Conservation (phyloP, 139 green algal species). For the Haematococcus lacustris region DNA sequence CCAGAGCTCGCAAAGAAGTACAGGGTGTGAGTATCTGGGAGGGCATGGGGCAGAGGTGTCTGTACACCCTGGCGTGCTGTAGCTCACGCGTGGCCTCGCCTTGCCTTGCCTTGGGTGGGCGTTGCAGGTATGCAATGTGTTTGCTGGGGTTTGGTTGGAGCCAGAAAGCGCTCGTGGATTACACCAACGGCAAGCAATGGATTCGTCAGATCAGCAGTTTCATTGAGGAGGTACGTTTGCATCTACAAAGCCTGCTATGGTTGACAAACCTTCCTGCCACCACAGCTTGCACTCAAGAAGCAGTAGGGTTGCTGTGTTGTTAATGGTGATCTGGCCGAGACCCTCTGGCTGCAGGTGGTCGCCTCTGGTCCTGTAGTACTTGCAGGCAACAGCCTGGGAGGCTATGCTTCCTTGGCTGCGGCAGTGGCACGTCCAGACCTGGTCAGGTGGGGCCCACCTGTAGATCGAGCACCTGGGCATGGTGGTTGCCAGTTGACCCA, state of each 20-base stretch:
- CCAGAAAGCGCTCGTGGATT: conserved; percentile 61
- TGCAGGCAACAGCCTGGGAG: conserved; percentile 68
- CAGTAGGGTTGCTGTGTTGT: conserved; percentile 8
- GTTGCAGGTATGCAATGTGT: conserved; percentile 56
- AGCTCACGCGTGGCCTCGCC: neutral
- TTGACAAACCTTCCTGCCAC: neutral
- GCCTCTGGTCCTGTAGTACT: conserved; percentile 30
- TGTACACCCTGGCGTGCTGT: neutral
- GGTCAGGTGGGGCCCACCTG: conserved; percentile 30
- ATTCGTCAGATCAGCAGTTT: conserved; percentile 33
- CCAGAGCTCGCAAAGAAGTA: conserved; percentile 44
- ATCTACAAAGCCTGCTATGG: neutral
- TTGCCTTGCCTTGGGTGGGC: neutral
- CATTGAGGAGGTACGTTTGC: conserved; percentile 40
- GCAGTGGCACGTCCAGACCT: conserved; percentile 31
- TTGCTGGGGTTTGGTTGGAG: conserved; percentile 77
- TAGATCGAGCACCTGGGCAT: no score
- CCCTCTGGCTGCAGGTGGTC: neutral
- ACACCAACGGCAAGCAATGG: conserved; percentile 47
- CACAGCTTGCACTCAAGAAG: neutral
- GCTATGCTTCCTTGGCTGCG: conserved; percentile 54
- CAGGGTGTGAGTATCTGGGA: conserved; percentile 10
- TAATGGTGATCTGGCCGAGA: conserved; percentile 5
- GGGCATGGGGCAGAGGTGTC: no score
- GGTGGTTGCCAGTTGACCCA: neutral